Evolutionary conservation across 2,329 filamentous ascomycete species (phyloP), one percentile per base, ranked within the genome.

Genomic region (Penicillium sp.): DNA sequence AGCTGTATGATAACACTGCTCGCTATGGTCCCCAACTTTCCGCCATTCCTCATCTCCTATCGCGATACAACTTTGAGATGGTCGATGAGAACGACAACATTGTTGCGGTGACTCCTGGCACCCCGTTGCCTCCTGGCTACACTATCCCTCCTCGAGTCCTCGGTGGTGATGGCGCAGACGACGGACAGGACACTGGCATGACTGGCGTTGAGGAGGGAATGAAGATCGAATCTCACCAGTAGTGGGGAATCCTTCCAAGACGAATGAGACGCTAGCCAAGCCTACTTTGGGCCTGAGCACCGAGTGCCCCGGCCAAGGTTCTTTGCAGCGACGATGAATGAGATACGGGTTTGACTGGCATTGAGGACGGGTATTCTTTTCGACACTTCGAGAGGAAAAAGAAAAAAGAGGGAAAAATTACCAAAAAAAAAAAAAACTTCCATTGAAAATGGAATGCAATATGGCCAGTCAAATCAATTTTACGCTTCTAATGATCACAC

Each of bases 41-140:
- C 1, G 94, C 94, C 1, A 97, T 99, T 55, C 94, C 94, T 0
- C 94, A 99, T 73, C 82, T 97, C 5, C 84, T 99, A 11, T 96
- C 92, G 61, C 84, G 92, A 53, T 99, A 97, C 78, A 95, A 97
- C 76, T 97, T 97, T 71, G 92, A 99, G 71, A 97, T 96, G 67
- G 89, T 97, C 43, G 91, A 99, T 72, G 94, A 99, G 76, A 83
- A 90, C 47, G 93, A 92, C 57, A 88, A 95, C 54, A 87, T 96
- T 7, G 89, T 93, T 22, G 90, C 92, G 2, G 82, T 87, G 29
- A 97, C 92, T 3, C 92, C 92, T 0, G 91, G 92, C 6, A 81
- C 84, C 2, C 83, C 82, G 2, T 81, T 85, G 14, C 79, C 84
- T 9, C 81, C 80, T n/a, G 69, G 71, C 16, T 83, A 84, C 58